Evolutionary conservation across 495 filamentous ascomycete genomes (phyloP), one percentile per base, ranked within the genome.

Genomic region (Durotheca rogersii): DNA sequence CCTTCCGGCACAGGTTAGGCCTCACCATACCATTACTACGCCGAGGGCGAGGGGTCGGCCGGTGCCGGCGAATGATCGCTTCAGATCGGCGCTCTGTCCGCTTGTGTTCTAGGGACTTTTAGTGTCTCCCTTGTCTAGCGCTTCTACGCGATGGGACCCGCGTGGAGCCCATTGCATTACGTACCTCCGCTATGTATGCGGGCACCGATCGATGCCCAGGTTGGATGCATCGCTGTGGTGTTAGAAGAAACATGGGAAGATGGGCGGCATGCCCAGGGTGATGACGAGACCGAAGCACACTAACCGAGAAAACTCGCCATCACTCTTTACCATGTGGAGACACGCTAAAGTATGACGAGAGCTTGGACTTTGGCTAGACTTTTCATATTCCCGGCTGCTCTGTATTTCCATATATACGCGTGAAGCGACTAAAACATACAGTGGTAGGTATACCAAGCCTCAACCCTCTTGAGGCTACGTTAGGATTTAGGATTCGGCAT

Each of bases 21-120:
- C 34, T 29, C 45, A 49, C 40, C 33, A 43, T 27, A 44, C 47
- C 51, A 19, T n/a, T 55, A 35, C 40, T n/a, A 44, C 49, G 21
- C 20, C 25, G 35, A 19, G 6, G 1, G 6, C n/a, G 35, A 35
- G 45, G n/a, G 7, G 34, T 49, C 25, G 52, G 52, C 36, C 45
- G 37, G 12, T n/a, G 16, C 40, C 19, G 17, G 39, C 45, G 30
- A 49, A 44, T 50, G 12, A 45, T 56, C 33, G 44, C 36, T 44
- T 38, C 21, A 21, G 44, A 48, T 49, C 27, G 10, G n/a, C n/a
- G n/a, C n/a, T n/a, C n/a, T n/a, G n/a, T n/a, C n/a, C n/a, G n/a
- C n/a, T n/a, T n/a, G n/a, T n/a, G n/a, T n/a, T n/a, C n/a, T n/a
- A n/a, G n/a, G n/a, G n/a, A n/a, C n/a, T n/a, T n/a, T 30, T 47